Evolutionary conservation across 1,284 basidiomycete species (phyloP).

Genomic region (Mycena citricolor): DNA sequence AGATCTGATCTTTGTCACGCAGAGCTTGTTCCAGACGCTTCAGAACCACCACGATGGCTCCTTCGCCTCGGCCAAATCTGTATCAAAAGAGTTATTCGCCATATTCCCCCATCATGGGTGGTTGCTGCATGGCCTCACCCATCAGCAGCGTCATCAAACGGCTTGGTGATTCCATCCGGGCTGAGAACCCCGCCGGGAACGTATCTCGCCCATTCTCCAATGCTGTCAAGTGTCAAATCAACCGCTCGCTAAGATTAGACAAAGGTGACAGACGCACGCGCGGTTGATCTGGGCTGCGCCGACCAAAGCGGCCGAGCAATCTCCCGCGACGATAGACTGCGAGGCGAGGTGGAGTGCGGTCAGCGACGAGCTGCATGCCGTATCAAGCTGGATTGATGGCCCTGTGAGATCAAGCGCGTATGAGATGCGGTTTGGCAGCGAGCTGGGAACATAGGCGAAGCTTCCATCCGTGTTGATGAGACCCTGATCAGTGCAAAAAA

Average conservation of each 20-base stretch:
- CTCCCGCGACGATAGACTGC: constrained; percentile 41
- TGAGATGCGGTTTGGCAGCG: constrained; percentile 48
- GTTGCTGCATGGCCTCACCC: constrained; percentile 1
- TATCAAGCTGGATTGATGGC: constrained; percentile 50
- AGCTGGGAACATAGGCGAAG: constrained; percentile 37
- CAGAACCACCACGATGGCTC: constrained; percentile 5
- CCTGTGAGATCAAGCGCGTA: constrained; percentile 46
- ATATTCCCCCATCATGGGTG: background rate
- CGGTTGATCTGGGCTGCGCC: constrained; percentile 43
- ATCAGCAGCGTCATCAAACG: constrained; percentile 1
- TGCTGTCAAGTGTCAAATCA: too few species aligned
- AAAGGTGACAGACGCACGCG: constrained; percentile 30
- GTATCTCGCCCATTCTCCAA: constrained; percentile 17
- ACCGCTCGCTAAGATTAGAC: background rate
- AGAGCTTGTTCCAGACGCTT: constrained; percentile 4
- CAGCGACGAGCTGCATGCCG: constrained; percentile 49
- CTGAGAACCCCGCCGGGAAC: background rate
- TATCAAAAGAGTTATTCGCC: background rate
- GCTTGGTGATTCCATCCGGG: constrained; percentile 2
- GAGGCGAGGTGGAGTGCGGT: constrained; percentile 50
- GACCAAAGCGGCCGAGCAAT: constrained; percentile 50
- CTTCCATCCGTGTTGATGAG: constrained; percentile 36
- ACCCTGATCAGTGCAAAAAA: constrained; percentile 31
- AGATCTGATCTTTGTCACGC: constrained; percentile 6
- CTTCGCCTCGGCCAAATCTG: constrained; percentile 11